A percentile compares a stretch with the other conserved stretches of the same genome.
phyloP scores from a whole-genome alignment of 345 rosid genomes.

The Gossypium mustelinum region DNA sequence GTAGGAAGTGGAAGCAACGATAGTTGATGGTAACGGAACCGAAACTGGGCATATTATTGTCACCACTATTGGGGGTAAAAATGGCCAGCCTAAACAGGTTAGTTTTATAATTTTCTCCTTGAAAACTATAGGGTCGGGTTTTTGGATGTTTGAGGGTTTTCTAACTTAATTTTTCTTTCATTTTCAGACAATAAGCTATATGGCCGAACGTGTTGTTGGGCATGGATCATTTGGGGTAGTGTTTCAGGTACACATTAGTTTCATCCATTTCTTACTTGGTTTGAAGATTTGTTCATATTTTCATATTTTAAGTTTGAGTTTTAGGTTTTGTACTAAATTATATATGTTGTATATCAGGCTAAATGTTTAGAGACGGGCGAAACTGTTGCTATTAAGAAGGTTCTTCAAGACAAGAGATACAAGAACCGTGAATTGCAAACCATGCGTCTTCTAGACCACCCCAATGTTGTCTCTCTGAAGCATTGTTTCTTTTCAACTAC shows the following conservation, averaged over 20 bases:
- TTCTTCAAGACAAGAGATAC: conserved; percentile 92
- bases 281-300: background rate
- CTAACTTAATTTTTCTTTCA: background rate
- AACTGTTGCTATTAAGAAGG: conserved; percentile 85
- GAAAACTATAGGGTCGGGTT: background rate
- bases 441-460: conserved; percentile 95
- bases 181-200: conserved; percentile 77
- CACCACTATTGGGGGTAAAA: conserved; percentile 78
- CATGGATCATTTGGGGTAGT: conserved; percentile 96
- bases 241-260: conserved; percentile 55
- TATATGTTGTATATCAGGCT: conserved; percentile 47
- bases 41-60: conserved; percentile 84
- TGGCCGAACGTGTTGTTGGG: conserved; percentile 98
- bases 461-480: conserved; percentile 81
- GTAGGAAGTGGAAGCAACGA: conserved; percentile 86
- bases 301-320: background rate
- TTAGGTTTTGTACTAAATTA: conserved; percentile 5
- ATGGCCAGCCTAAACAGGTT: conserved; percentile 81
- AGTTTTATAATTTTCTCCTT: background rate
- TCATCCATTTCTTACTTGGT: background rate
- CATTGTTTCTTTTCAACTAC: conserved; percentile 97
- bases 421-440: conserved; percentile 97
- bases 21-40: conserved; percentile 82
- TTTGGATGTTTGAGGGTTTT: conserved; percentile 5
- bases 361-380: conserved; percentile 97